These are phyloP conservation scores for Apiotrichum siamense DNA, from an alignment of 1,284 basidiomycete species.

Conservation along the genomic window DNA sequence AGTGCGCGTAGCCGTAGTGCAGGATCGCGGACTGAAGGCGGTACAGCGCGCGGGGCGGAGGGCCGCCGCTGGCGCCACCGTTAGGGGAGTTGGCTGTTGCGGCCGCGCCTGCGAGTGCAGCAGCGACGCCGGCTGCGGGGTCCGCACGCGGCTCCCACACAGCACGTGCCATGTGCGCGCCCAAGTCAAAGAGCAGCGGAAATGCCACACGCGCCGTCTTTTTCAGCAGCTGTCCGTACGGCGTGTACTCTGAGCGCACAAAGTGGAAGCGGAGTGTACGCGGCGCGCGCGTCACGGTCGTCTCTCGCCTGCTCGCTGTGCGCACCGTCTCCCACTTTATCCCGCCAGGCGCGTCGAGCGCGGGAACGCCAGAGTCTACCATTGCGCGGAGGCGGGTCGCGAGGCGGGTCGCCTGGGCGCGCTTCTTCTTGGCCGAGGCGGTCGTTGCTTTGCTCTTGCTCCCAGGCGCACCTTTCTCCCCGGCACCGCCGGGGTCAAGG, in stretches of 20 bases:
- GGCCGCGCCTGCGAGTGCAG: not conserved
- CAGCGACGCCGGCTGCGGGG: not conserved
- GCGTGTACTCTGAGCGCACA: slow-evolving; percentile 70
- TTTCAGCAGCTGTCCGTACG: slow-evolving; percentile 65
- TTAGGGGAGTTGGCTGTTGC: too few species aligned
- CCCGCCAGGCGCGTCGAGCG: slow-evolving; percentile 7
- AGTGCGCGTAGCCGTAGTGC: slow-evolving; percentile 75
- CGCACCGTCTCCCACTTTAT: slow-evolving; percentile 38
- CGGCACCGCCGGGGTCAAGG: not conserved
- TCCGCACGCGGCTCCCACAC: slow-evolving; percentile 34
- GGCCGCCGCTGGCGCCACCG: not conserved
- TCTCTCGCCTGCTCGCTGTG: slow-evolving; percentile 34
- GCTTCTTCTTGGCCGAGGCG: slow-evolving; percentile 53
- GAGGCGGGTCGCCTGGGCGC: slow-evolving; percentile 62
- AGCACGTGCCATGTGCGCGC: slow-evolving; percentile 55
- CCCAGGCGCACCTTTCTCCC: too few species aligned
- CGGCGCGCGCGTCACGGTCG: slow-evolving; percentile 58
- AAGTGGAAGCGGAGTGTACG: slow-evolving; percentile 75
- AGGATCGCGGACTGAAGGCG: slow-evolving; percentile 74
- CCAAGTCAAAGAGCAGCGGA: slow-evolving; percentile 77
- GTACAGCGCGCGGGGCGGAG: slow-evolving; percentile 57
- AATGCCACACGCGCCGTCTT: slow-evolving; percentile 73
- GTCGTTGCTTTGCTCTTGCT: slow-evolving; percentile 12
- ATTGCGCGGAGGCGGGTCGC: slow-evolving; percentile 58
- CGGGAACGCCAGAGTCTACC: slow-evolving; percentile 49